Conservation (phyloP, 768 basidiomycete species). For the Neoboletus magnificus region DNA sequence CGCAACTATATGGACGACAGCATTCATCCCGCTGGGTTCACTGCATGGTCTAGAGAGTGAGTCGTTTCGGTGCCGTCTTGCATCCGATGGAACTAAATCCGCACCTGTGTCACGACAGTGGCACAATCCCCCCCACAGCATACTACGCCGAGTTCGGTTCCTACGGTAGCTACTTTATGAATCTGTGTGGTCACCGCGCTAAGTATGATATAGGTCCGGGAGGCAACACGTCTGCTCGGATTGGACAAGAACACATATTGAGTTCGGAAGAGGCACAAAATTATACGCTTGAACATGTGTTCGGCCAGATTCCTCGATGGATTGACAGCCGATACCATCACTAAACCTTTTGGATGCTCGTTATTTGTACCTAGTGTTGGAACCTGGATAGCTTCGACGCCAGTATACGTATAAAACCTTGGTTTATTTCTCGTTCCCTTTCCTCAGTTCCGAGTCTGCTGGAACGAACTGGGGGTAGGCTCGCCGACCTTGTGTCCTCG, state of each 20-base stretch:
- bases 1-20: constrained; percentile 57
- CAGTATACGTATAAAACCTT: background rate
- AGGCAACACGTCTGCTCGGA: constrained; percentile 43
- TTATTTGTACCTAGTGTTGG: background rate
- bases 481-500: too few relatives aligned
- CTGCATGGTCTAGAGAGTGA: constrained; percentile 36
- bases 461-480: background rate
- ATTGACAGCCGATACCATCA: constrained; percentile 48
- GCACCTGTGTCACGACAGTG: constrained; percentile 36
- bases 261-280: constrained; percentile 13
- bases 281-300: constrained; percentile 50
- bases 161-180: constrained; percentile 34
- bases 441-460: background rate
- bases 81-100: background rate
- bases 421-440: background rate
- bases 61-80: background rate
- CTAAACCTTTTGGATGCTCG: background rate
- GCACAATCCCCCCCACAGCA: constrained; percentile 48
- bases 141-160: constrained; percentile 60
- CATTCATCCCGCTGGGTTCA: constrained; percentile 50
- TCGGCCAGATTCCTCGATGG: constrained; percentile 49
- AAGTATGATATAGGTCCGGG: constrained; percentile 44
- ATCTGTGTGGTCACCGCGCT: background rate
- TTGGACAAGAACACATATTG: constrained; percentile 47
- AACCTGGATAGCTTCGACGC: background rate